Evolutionary conservation across 192 early-diverging fungal genomes (phyloP).

Genomic region (Spizellomyces sp.): DNA sequence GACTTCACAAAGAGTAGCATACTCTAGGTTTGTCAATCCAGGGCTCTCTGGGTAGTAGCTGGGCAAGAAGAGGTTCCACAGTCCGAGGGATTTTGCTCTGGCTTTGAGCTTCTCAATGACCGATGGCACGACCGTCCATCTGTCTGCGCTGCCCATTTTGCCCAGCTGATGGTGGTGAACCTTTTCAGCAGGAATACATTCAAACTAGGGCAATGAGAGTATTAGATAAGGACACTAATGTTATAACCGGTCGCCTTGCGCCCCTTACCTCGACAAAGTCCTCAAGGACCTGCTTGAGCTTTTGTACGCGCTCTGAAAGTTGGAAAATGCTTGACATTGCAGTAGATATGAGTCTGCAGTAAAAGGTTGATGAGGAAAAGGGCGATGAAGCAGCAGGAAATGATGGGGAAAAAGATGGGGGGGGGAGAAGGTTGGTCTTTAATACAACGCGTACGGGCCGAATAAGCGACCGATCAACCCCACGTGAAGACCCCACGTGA

Average conservation of each 20-base stretch:
- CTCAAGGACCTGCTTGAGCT: slow-evolving; percentile 37
- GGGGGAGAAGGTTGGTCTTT: no score
- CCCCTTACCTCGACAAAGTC: slow-evolving; percentile 51
- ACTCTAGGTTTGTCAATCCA: slow-evolving; percentile 93
- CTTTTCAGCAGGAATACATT: slow-evolving; percentile 93
- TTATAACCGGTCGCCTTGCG: neutral
- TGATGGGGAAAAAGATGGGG: no score
- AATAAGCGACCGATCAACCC: no score
- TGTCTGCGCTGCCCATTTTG: slow-evolving; percentile 59
- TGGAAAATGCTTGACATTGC: slow-evolving; percentile 18
- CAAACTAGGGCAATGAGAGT: slow-evolving; percentile 42
- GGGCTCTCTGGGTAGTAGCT: slow-evolving; percentile 80
- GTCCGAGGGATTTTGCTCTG: slow-evolving; percentile 81
- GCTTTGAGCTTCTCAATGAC: slow-evolving; percentile 88
- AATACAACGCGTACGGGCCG: no score
- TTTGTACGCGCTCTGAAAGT: slow-evolving; percentile 39
- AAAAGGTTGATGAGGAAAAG: no score
- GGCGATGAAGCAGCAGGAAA: no score
- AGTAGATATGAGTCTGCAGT: no score
- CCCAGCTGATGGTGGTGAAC: slow-evolving; percentile 75
- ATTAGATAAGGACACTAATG: neutral
- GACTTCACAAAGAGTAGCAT: slow-evolving; percentile 87
- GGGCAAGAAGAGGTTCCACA: slow-evolving; percentile 96
- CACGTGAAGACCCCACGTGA: no score
- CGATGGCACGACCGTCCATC: slow-evolving; percentile 84